Conservation (phyloP, 139 green algal genomes). For the Chlamydomonas eustigma region DNA sequence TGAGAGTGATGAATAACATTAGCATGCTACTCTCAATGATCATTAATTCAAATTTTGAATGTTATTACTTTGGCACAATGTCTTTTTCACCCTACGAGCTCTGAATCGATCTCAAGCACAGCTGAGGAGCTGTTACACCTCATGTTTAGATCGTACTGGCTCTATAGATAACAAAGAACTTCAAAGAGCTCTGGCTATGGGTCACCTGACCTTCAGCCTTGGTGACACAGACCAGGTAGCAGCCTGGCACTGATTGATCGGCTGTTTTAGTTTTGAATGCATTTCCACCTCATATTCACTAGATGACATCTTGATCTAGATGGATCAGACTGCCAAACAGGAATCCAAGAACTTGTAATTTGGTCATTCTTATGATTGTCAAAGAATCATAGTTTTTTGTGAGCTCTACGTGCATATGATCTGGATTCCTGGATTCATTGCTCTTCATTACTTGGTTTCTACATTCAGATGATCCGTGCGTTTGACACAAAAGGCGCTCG, state of each 20-base stretch:
- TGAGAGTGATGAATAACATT: not conserved
- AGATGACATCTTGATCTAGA: not conserved
- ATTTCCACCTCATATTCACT: not conserved
- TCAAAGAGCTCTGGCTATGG: not conserved
- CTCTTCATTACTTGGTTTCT: not conserved
- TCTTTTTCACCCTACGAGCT: too few species aligned
- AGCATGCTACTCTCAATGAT: not conserved
- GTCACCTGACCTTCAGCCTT: not conserved
- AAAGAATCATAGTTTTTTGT: not conserved
- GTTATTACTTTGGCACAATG: too few species aligned
- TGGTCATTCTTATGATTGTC: not conserved
- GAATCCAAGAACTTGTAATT: too few species aligned
- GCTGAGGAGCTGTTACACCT: too few species aligned
- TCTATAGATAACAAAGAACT: not conserved
- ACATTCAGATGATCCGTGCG: conserved; percentile 20
- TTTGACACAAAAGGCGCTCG: conserved; percentile 20
- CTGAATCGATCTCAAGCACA: too few species aligned
- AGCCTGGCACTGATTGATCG: too few species aligned
- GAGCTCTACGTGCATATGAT: not conserved
- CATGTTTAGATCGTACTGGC: not conserved
- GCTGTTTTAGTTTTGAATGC: not conserved
- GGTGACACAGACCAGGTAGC: not conserved
- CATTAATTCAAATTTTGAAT: too few species aligned
- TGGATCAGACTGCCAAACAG: not conserved
- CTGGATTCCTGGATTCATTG: not conserved